A percentile compares a stretch with the other conserved stretches of the same genome.
Evolutionary conservation across 352 stramenopile species (phyloP).

Genomic region (Pythium guiyangense): DNA sequence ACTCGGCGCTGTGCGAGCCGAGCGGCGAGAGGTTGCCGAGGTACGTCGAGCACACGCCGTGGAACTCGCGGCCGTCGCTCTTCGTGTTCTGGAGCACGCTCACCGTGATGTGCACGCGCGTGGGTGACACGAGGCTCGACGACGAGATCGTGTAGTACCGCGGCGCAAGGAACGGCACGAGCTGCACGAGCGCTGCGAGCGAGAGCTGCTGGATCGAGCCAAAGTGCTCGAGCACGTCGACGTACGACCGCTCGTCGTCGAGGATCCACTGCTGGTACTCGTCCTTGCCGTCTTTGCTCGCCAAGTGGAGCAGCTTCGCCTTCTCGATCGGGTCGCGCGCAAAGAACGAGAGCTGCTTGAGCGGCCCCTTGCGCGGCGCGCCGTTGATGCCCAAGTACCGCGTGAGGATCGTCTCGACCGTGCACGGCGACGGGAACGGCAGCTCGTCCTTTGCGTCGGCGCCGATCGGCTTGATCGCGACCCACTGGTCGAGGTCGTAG

Average conservation of each 20-base stretch:
- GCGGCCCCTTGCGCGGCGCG: constrained; percentile 73
- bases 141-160: constrained; percentile 99
- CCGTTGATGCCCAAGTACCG: constrained; percentile 94
- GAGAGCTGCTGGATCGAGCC: constrained; percentile 49
- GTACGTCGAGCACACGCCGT: constrained; percentile 94
- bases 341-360: constrained; percentile 85
- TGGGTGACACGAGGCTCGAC: constrained; percentile 89
- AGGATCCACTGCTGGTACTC: constrained; percentile 94
- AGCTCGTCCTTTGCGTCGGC: constrained; percentile 51
- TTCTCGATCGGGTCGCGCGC: constrained; percentile 52
- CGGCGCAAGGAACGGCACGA: constrained; percentile 93
- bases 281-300: constrained; percentile 88
- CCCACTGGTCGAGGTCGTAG: constrained; percentile 90
- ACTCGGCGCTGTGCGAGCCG: constrained; percentile 26
- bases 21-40: constrained; percentile 67
- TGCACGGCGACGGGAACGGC: constrained; percentile 95
- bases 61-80: constrained; percentile 76
- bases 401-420: constrained; percentile 88
- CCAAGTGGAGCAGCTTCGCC: constrained; percentile 44
- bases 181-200: constrained; percentile 84
- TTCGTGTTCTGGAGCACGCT: constrained; percentile 87
- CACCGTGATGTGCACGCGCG: constrained; percentile 93
- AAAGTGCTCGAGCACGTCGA: constrained; percentile 88
- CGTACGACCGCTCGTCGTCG: constrained; percentile 87
- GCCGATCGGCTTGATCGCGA: constrained; percentile 65